These are phyloP conservation scores for Phaseolus lunatus DNA, from an alignment of 306 rosid species.

Conservation along the genomic window DNA sequence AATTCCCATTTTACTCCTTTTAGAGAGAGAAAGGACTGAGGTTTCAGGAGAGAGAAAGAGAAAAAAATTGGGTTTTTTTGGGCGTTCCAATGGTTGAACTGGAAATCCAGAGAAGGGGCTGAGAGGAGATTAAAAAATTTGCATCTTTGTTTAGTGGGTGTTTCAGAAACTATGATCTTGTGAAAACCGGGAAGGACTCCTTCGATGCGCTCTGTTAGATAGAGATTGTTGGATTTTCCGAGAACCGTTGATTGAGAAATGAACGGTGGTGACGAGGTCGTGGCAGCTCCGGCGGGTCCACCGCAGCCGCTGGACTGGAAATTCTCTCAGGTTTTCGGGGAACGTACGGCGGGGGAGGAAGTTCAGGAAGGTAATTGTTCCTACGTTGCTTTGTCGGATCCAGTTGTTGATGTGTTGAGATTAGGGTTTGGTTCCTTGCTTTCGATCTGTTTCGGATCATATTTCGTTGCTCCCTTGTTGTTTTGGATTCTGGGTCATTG, in stretches of 20 bases:
- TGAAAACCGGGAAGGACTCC: constrained; percentile 69
- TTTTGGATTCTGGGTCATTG: constrained; percentile 44
- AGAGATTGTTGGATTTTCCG: constrained; percentile 45
- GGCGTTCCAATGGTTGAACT: constrained; percentile 72
- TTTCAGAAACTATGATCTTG: constrained; percentile 67
- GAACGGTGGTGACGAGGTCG: constrained; percentile 94
- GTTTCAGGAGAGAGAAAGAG: constrained; percentile 42
- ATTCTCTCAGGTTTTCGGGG: constrained; percentile 99
- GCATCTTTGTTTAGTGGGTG: constrained; percentile 52
- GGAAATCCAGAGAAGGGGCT: constrained; percentile 57
- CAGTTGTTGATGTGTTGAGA: constrained; percentile 58
- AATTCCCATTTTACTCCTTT: constrained; percentile 67
- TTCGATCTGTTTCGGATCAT: constrained; percentile 71
- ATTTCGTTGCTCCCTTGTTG: constrained; percentile 33
- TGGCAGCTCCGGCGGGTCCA: constrained; percentile 78
- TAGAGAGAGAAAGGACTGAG: constrained; percentile 61
- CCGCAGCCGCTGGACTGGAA: constrained; percentile 92
- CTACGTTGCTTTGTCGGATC: constrained; percentile 62
- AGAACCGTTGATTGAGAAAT: constrained; percentile 68
- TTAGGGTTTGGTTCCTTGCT: constrained; percentile 66
- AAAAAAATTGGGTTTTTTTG: constrained; percentile 40
- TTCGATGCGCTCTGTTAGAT: constrained; percentile 70
- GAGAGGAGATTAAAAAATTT: constrained; percentile 32
- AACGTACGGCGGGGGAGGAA: constrained; percentile 97
- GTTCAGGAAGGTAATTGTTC: constrained; percentile 92